These are phyloP conservation scores for Citrullus mucosospermus DNA, from an alignment of 306 rosid genomes.

Conservation along the genomic window DNA sequence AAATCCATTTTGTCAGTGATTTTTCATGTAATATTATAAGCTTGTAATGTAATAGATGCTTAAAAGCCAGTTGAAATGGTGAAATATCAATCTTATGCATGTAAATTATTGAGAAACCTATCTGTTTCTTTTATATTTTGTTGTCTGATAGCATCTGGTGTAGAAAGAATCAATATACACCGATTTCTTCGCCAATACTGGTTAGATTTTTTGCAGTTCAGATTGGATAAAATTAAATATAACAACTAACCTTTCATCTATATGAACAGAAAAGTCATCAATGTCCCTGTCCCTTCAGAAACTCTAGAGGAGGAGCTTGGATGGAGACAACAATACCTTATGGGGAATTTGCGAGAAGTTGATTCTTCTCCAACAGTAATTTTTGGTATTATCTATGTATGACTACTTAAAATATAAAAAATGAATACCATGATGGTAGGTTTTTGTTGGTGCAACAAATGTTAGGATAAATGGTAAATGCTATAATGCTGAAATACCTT, in stretches of 20 bases:
- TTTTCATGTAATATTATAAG: neutral
- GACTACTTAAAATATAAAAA: neutral
- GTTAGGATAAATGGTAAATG: too few species aligned
- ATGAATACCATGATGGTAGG: too few species aligned
- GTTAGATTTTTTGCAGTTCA: neutral
- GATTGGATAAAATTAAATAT: neutral
- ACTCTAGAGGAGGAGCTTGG: neutral
- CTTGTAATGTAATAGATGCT: neutral
- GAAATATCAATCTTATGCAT: neutral
- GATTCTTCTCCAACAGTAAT: neutral
- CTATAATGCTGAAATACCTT: too few species aligned
- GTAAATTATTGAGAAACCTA: neutral
- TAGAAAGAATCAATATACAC: neutral
- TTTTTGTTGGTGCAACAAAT: too few species aligned
- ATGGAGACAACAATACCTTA: neutral
- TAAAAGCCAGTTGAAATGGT: slow-evolving; percentile 1
- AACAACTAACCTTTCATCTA: neutral
- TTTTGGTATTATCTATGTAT: neutral
- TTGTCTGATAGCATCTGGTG: neutral
- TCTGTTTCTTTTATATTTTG: neutral
- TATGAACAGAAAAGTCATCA: neutral
- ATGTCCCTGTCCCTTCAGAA: neutral
- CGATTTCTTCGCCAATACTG: neutral
- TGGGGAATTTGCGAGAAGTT: neutral
- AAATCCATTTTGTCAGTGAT: neutral